Evolutionary conservation across 2,329 filamentous ascomycete species (phyloP), one percentile per base, ranked within the genome.

Genomic region (Penicillium sp.): DNA sequence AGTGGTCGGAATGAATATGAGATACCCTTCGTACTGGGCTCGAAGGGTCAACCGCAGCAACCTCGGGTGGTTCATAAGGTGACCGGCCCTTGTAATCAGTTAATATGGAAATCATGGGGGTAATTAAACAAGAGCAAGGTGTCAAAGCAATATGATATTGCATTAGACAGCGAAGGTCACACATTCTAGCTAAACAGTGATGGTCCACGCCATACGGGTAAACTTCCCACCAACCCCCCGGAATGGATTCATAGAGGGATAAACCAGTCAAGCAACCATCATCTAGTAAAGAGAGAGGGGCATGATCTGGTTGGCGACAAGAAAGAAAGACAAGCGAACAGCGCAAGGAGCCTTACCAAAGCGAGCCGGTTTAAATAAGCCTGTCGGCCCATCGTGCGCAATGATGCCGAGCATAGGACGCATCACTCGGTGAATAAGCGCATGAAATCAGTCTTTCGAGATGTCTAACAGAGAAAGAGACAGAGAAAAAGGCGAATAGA

Each of bases 301-400:
- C 18, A 15, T 33, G 12, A 39, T 33, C 23, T 13, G 8, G 15
- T 9, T n/a, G 39, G 32, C 15, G 15, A 37, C 28, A 33, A 13
- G 10, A 4, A 23, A 45, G 44, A 12, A 42, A 42, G 43, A 35
- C 41, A 27, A 42, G 20, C 42, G 38, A 40, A 25, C n/a, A 38
- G 28, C 33, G 20, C 44, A 46, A 38, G 37, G 49, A 54, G 18
- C 56, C 71, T 63, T 73, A 75, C 73, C 72, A 75, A 57, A 59
- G 72, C 73, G 49, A 75, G 66, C 53, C 72, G 62, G 50, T 69
- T 72, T 59, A 74, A 59, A 60, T 73, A 74, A 53, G 71, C 70
- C 53, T 71, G 71, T 57, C 73, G 68, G 52, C 73, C 73, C 73
- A 75, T 55, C 52, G 46, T 35, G 44, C 27, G 5, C 3, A 40